Base-by-base conservation (phyloP, 352 stramenopile species). In the Phytopythium helicoides region DNA sequence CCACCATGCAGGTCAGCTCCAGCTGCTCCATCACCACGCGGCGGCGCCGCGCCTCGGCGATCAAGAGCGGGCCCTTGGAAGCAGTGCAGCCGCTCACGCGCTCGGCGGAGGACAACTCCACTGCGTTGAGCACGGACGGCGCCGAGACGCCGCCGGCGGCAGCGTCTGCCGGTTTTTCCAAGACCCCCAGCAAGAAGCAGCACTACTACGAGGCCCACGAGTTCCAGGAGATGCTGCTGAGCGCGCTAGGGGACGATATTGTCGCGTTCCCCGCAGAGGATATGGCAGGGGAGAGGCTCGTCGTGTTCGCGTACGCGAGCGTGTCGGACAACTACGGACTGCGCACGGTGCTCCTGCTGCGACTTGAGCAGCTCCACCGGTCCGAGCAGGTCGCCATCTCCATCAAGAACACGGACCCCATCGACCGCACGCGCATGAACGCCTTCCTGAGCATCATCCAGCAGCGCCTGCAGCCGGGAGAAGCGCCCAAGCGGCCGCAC, bases 351-450 rank as follows among this genome's bases (percentile, higher is more conserved):
- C 37, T 91, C 19, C 44, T 91, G 21, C 52, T 89, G 1, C 61
- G 76, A 5, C 65, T 91, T 47, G 81, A 91, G 53, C 81, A 87
- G 54, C 68, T 91, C 0, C 71, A 84, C 19, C 76, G 63, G 28
- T 89, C 77, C 11, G 81, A 89, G 42, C 78, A 89, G 54, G 71
- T 91, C 39, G 68, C 63, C 6, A 73, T 91, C 38, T 64, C 66
- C 0, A 61, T 91, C 22, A 86, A 87, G 57, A 89, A 82, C 36
- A 91, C 81, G 14, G 78, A 89, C 33, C 81, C 77, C 5, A 54
- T 88, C 12, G 64, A 80, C 34, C 71, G 65, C n/a, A 62, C 60
- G 15, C 52, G 64, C 35, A 68, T 89, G 53, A 50, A 74, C 9
- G 59, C 66, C 28, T 89, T 89, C 51, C 39, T 88, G 56, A 58